Evolutionary conservation across 345 rosid genomes (phyloP), one percentile per base, ranked within the genome.

Genomic region (Melastoma malabathricum): DNA sequence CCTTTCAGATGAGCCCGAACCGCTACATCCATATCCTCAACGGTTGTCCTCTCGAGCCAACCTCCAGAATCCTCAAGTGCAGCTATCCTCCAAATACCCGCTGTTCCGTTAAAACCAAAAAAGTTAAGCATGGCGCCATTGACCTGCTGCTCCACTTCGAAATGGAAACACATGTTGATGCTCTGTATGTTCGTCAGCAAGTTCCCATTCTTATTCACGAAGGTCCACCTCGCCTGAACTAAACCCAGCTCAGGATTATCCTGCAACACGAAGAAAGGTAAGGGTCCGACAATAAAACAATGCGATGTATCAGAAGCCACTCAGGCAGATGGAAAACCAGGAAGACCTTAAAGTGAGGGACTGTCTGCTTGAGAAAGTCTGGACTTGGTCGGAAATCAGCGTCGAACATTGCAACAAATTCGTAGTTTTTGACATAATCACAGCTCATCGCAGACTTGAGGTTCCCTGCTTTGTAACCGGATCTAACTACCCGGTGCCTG

Each of bases 401-500:
- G 3, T 65, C 70, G 29, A 65, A 60, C 14, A 65, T 65, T 4
- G 60, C 58, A 3, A 60, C 70, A 46, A 65, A 65, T 52, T 65
- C 70, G 13, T 59, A 65, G 16, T 47, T 48, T 44, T 56, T 51
- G 47, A 59, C 60, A 38, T 60, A 55, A 8, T 55, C 52, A 38
- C 61, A 65, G 47, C n/a, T 55, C 70, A 65, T 65, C 3, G 64
- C 70, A 2, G 70, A 65, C 27, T 65, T 65, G 48, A 65, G 70
- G 46, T 65, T 65, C 15, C 70, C 70, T 13, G 70, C 70, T 50
- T 65, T 65, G 48, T 59, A 65, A 27, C 70, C 70, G 14, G 55
- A 49, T 46, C 70, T 34, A 46, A 65, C 50, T 6, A 56, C 46
- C 9, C 70, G 51, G 18, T 65, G 70, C 43, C 70, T 13, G 34